Evolutionary conservation across 1,284 basidiomycete genomes (phyloP).

Genomic region (Sanguinoderma infundibulare): DNA sequence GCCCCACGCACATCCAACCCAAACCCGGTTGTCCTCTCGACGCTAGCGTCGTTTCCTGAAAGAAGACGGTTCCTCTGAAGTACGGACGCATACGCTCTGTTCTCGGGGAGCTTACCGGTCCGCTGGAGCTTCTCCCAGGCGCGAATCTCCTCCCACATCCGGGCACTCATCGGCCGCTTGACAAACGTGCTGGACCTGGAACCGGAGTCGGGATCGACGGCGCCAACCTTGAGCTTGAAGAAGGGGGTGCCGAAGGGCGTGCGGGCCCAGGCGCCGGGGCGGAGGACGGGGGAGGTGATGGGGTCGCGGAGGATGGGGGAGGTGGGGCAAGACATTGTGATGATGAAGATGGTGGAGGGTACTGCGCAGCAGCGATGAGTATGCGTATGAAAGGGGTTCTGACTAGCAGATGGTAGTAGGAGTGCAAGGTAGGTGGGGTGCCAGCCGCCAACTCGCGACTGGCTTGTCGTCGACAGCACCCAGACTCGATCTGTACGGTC

Average conservation of each 20-base stretch:
- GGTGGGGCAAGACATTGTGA: not conserved
- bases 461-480: not conserved
- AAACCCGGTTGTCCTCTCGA: not conserved
- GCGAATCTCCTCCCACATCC: not conserved
- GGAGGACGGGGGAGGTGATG: not conserved
- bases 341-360: not conserved
- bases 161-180: not conserved
- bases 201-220: too few species aligned
- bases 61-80: conserved; percentile 9
- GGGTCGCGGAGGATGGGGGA: not conserved
- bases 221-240: not conserved
- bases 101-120: not conserved
- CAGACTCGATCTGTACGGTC: not conserved
- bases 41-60: conserved; percentile 2
- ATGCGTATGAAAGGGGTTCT: not conserved
- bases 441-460: not conserved
- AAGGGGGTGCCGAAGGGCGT: not conserved
- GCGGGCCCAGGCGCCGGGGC: not conserved
- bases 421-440: not conserved
- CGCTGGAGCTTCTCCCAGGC: not conserved
- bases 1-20: not conserved
- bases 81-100: not conserved
- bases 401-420: not conserved
- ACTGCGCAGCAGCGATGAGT: not conserved
- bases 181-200: not conserved